Percentiles rank a stretch among this genome's conserved stretches.
Conservation (phyloP, 2,329 filamentous ascomycete species). For the Cercospora brassicicola region DNA sequence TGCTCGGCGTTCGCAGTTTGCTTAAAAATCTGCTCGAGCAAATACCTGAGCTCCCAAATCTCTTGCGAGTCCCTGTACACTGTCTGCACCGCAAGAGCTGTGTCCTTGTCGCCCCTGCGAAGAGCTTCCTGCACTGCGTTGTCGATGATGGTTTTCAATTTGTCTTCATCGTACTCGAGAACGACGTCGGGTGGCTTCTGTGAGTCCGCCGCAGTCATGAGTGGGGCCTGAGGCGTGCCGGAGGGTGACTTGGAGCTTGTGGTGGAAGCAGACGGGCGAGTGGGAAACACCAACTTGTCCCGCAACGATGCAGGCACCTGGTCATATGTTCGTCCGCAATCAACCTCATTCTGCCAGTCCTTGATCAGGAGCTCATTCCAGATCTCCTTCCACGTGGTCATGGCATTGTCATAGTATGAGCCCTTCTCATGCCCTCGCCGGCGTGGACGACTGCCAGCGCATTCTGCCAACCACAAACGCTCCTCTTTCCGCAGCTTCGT, state of each 20-base stretch:
- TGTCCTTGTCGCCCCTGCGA: conserved; percentile 36
- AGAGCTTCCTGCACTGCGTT: conserved; percentile 43
- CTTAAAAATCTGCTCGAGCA: conserved; percentile 46
- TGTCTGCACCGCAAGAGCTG: conserved; percentile 43
- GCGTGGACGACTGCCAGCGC: conserved; percentile 13
- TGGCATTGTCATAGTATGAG: conserved; percentile 24
- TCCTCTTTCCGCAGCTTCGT: conserved; percentile 21
- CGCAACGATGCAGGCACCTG: conserved; percentile 16
- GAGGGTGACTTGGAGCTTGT: neutral
- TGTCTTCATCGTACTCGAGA: conserved; percentile 20
- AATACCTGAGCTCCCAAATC: conserved; percentile 39
- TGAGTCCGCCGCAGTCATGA: neutral
- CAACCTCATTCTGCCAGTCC: conserved; percentile 26
- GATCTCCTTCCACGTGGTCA: conserved; percentile 22
- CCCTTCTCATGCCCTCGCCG: conserved; percentile 25
- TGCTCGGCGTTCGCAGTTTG: conserved; percentile 43
- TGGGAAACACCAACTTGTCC: neutral
- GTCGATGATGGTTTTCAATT: conserved; percentile 38
- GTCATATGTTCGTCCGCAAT: conserved; percentile 11
- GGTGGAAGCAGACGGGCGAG: neutral
- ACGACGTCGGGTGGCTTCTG: neutral
- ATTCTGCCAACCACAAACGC: conserved; percentile 21
- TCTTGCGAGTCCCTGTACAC: conserved; percentile 43
- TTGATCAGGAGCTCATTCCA: conserved; percentile 21
- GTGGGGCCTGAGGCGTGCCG: neutral